Evolutionary conservation across 148 eudicot species (phyloP), one percentile per base, ranked within the genome.

Genomic region (Rheum nobile): DNA sequence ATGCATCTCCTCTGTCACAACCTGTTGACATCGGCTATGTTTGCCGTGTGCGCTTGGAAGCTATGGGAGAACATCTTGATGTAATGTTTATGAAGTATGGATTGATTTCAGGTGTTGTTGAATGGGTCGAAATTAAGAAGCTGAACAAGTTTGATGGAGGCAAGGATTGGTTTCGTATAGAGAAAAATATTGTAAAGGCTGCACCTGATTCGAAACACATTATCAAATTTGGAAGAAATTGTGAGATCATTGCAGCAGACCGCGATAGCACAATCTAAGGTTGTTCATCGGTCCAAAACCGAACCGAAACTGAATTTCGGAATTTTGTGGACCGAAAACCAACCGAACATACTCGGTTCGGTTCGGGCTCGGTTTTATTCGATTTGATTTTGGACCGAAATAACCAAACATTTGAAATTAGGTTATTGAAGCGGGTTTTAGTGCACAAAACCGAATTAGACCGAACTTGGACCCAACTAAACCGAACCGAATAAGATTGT

Each of bases 221-320:
- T 4, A 39, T 75, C 14, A 71, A 55, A 4, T 71, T 75, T 39
- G 29, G 55, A 41, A 59, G 31, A 47, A 75, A 79, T 21, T 65
- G 82, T 71, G 67, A 75, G 31, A 48, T 79, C 37, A 16, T 79
- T 35, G 42, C 77, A 71, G 75, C 71, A 31, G 57, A 75, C 28
- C 39, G 70, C 12, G 26, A 61, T 32, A 54, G 63, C 19, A 61
- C 54, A 31, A 22, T 79, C 44, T 42, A n/a, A n/a, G n/a, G n/a
- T n/a, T n/a, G n/a, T n/a, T n/a, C n/a, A n/a, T n/a, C n/a, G n/a
- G n/a, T n/a, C n/a, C n/a, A n/a, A n/a, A n/a, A n/a, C n/a, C n/a
- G n/a, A n/a, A n/a, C n/a, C n/a, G n/a, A n/a, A n/a, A n/a, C n/a
- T n/a, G n/a, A n/a, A n/a, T n/a, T n/a, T n/a, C n/a, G n/a, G n/a